Base-by-base conservation (phyloP, 78 protist genomes). In the Monosiga brevicollis region DNA sequence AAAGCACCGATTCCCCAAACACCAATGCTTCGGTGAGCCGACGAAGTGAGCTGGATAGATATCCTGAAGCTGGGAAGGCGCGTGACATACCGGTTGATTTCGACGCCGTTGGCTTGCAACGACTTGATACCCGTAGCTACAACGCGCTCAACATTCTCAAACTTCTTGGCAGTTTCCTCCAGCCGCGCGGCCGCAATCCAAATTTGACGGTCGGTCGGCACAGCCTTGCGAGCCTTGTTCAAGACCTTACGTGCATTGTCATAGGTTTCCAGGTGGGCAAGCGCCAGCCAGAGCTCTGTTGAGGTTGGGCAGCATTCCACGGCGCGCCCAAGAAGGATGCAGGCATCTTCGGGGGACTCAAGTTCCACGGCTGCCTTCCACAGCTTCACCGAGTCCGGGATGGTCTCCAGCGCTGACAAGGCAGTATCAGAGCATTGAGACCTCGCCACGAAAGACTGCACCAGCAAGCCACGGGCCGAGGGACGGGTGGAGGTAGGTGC, bases 101-200 rank as follows among this genome's bases (percentile, higher is more conserved):
- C 32, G 74, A 70, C 35, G 9, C 11, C 26, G 35, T 49, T 80
- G 26, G 75, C 76, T 10, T 20, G 81, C 23, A 91, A 80, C n/a
- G 90, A 79, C 83, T 87, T 85, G 22, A 89, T 40, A 37, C 74
- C 87, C 42, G 85, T 82, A 78, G 83, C 85, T 34, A 94, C 80
- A 41, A 93, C 80, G 73, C 42, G 38, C 24, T 72, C 82, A 38
- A 87, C 92, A 62, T 76, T 86, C 36, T 54, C 88, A 29, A 3
- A 34, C 76, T 92, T 87, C 2, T 84, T 88, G 0, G 22, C 41
- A 81, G 84, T 85, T 83, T 97, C 99, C 76, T 97, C 98, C 35
- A 97, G 95, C 84, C 92, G 83, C 39, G 96, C 97, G 0, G 98
- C 99, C 0, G 98, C 81, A 70, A 97, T 90, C 98, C 98, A 97